A percentile compares a stretch with the other conserved stretches of the same genome.
Evolutionary conservation across 2,329 filamentous ascomycete species (phyloP).

Genomic region (Didymella arachidicola): DNA sequence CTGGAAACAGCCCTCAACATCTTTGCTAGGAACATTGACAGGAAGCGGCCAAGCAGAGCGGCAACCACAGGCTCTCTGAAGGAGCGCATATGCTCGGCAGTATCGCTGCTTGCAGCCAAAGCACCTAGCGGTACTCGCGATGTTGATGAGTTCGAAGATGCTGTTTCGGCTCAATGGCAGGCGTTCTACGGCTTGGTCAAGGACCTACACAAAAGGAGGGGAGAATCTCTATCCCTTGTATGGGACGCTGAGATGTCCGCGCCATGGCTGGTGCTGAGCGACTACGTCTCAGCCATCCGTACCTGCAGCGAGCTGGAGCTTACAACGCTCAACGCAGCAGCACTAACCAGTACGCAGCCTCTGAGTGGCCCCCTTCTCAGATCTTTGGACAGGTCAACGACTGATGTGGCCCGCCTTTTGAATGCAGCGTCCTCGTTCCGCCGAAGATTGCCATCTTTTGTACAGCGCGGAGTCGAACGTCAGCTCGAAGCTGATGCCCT

Average conservation of each 20-base stretch:
- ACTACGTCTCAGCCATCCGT: constrained; percentile 79
- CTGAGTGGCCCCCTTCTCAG: constrained; percentile 34
- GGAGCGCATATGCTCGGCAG: constrained; percentile 76
- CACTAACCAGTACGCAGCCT: constrained; percentile 44
- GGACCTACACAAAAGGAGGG: constrained; percentile 85
- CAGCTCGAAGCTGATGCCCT: constrained; percentile 77
- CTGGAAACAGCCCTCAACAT: constrained; percentile 84
- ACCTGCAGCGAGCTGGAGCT: constrained; percentile 81
- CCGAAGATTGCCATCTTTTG: constrained; percentile 72
- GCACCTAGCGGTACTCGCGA: constrained; percentile 72
- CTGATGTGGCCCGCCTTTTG: constrained; percentile 69
- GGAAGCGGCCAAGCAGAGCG: constrained; percentile 22
- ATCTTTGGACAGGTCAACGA: constrained; percentile 46
- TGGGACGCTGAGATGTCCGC: constrained; percentile 75
- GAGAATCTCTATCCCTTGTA: constrained; percentile 79
- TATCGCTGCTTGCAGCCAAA: constrained; percentile 73
- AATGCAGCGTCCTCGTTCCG: constrained; percentile 74
- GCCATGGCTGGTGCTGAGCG: constrained; percentile 85
- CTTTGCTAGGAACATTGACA: constrained; percentile 71
- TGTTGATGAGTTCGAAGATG: constrained; percentile 75
- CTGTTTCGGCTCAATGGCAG: constrained; percentile 85
- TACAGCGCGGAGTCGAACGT: constrained; percentile 71
- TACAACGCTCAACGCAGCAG: constrained; percentile 71
- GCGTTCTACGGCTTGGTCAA: constrained; percentile 85
- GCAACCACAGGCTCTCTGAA: constrained; percentile 65